Base-by-base conservation (phyloP, 768 basidiomycete genomes). In the Tylopilus intermedius region DNA sequence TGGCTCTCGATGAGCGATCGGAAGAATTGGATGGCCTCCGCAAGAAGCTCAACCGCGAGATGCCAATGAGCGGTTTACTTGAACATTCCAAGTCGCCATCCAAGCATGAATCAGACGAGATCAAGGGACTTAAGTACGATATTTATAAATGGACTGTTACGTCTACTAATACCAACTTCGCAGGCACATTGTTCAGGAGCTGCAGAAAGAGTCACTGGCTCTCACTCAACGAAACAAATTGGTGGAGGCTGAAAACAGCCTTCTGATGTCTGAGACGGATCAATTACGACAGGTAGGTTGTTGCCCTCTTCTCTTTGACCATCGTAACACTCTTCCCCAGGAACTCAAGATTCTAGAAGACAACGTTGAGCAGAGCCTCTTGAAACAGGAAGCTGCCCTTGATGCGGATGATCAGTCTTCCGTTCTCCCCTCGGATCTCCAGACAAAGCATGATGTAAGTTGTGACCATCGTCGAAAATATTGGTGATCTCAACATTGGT, bases 121-220 rank as follows among this genome's bases (percentile, higher is more conserved):
- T 92, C 51, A 82, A 78, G 11, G 92, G 92, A 8, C 78, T 94
- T 38, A 94, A 94, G 89, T 90, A 65, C 24, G 54, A 43, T 50
- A 18, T 27, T 24, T 45, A 8, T 44, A 29, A 38, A 32, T 39
- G 35, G 13, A n/a, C 21, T 26, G 11, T 29, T 40, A 9, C 6
- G 7, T 32, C 15, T 49, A 48, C 38, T 64, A 43, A 15, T 45
- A 18, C 18, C 11, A 24, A 9, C 14, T 46, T 48, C 15, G 1
- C 55, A 90, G 89, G 69, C 86, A 91, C 62, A 90, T 96, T 61
- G 82, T 96, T 21, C 86, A 90, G 64, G 88, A 93, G 60, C 75
- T 96, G 38, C 88, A 90, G 63, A 86, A 88, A 60, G 94, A 96
- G 69, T 89, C 82, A 60, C 64, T 81, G 3, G 71, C 76, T 24